Percentiles rank a stretch among this genome's conserved stretches.
Conservation (phyloP, 768 basidiomycete species). For the Tricholoma sp. region DNA sequence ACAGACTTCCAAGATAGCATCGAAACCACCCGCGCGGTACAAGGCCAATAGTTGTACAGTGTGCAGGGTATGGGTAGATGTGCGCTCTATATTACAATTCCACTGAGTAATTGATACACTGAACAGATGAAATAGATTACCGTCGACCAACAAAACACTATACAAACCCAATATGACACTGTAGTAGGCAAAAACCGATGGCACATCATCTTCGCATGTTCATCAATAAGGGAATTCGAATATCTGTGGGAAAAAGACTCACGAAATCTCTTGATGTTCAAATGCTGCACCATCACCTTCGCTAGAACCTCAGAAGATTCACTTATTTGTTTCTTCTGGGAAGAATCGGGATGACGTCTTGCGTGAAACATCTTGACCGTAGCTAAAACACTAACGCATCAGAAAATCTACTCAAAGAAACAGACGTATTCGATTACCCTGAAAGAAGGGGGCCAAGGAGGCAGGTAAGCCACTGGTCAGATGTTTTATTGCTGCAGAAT, state of each 20-base stretch:
- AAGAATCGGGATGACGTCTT: slow-evolving; percentile 67
- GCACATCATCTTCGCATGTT: slow-evolving; percentile 19
- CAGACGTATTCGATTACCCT: slow-evolving; percentile 44
- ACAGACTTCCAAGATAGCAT: slow-evolving; percentile 58
- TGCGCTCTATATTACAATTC: slow-evolving; percentile 52
- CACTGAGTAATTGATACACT: slow-evolving; percentile 7
- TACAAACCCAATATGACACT: slow-evolving; percentile 43
- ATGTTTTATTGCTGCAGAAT: slow-evolving; percentile 74
- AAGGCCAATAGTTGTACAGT: slow-evolving; percentile 79
- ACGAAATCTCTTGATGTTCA: slow-evolving; percentile 53
- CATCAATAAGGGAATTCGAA: not conserved
- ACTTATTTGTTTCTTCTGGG: slow-evolving; percentile 74
- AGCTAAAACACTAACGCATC: slow-evolving; percentile 37
- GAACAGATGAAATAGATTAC: slow-evolving; percentile 22
- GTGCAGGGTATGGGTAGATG: slow-evolving; percentile 68
- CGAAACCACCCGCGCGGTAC: slow-evolving; percentile 65
- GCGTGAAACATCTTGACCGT: slow-evolving; percentile 85
- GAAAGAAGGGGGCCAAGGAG: slow-evolving; percentile 78
- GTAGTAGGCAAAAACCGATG: slow-evolving; percentile 40
- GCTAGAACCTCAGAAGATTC: slow-evolving; percentile 69
- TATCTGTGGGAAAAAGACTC: slow-evolving; percentile 17
- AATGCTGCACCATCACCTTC: slow-evolving; percentile 65
- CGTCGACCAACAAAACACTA: slow-evolving; percentile 43
- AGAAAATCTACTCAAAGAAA: not conserved
- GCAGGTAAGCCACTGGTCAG: slow-evolving; percentile 74